Evolutionary conservation across 148 eudicot species (phyloP), one percentile per base, ranked within the genome.

Genomic region (Polygonum maritimum): DNA sequence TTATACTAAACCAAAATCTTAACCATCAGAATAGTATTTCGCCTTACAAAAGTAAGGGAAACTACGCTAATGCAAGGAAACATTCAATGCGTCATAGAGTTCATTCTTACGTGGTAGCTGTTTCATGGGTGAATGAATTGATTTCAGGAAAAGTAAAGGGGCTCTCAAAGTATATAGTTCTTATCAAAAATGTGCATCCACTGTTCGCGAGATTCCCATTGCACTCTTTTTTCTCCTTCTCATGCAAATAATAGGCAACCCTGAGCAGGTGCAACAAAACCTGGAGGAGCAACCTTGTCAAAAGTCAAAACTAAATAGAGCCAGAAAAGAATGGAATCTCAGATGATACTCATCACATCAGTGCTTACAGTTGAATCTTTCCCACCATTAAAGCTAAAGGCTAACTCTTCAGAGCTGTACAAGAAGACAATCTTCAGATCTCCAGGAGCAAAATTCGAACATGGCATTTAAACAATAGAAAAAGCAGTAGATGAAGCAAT

Each of bases 321-420:
- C 4, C 69, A n/a, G n/a, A n/a, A n/a, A n/a, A n/a, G n/a, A n/a
- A n/a, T n/a, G n/a, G 18, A 62, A n/a, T 40, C 70, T 48, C 65
- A 49, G 16, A 35, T 36, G 44, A 65, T 65, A 5, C 71, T 40
- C 60, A 70, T 35, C 26, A 36, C 57, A 79, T 16, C 74, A 80
- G 55, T 83, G 77, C 99, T 81, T 86, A 95, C 99, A 82, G 94
- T 90, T 76, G 99, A 95, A 86, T 95, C 99, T 82, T 95, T 95
- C 80, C 99, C 99, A 76, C 99, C 99, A 79, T 92, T 95, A 80
- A 95, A 95, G 89, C 97, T 95, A 78, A 95, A 88, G 49, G 99
- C 96, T 15, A 95, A 91, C 87, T 95, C 99, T 85, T 92, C 94
- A 78, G 89, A 81, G 60, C 99, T 95, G 92, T 74, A 31, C 71